Evolutionary conservation across 169 alveolate genomes (phyloP), one percentile per base, ranked within the genome.

Genomic region (Cyclospora cayetanensis): DNA sequence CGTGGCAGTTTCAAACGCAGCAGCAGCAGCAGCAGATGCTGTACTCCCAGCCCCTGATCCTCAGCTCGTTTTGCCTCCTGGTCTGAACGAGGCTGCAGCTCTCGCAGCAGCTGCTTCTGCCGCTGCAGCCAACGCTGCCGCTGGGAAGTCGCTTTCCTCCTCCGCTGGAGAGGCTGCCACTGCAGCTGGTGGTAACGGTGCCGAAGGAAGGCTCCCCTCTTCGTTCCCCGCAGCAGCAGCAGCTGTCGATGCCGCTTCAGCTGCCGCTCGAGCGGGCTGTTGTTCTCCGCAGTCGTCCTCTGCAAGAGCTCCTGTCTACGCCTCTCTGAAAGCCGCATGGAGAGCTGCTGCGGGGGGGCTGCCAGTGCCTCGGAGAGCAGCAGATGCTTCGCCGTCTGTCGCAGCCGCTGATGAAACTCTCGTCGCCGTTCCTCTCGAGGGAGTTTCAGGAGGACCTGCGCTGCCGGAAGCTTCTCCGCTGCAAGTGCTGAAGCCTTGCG

Each of bases 191-290:
- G n/a, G n/a, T n/a, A n/a, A n/a, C n/a, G n/a, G n/a, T n/a, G n/a
- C n/a, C n/a, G n/a, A n/a, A n/a, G n/a, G n/a, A n/a, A n/a, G n/a
- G n/a, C n/a, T n/a, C n/a, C n/a, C n/a, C n/a, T n/a, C n/a, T n/a
- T n/a, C n/a, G n/a, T n/a, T n/a, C n/a, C 60, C 60, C 60, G 60
- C 60, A 46, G 60, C 60, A 46, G 60, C 60, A 46, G 60, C 60
- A 11, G 15, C 60, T 11, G 60, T 15, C 7, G 60, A 46, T 15
- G 15, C 60, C 15, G 60, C 60, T 11, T 11, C 60, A 46, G 60
- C 60, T 11, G 60, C 60, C 7, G 60, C 60, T 11, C 60, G n/a
- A 46, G 60, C 7, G 15, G n/a, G n/a, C n/a, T n/a, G n/a, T n/a
- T n/a, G n/a, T n/a, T n/a, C n/a, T n/a, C n/a, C n/a, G n/a, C n/a